phyloP scores from a whole-genome alignment of 1,284 basidiomycete genomes.

The Puccinia hordei region DNA sequence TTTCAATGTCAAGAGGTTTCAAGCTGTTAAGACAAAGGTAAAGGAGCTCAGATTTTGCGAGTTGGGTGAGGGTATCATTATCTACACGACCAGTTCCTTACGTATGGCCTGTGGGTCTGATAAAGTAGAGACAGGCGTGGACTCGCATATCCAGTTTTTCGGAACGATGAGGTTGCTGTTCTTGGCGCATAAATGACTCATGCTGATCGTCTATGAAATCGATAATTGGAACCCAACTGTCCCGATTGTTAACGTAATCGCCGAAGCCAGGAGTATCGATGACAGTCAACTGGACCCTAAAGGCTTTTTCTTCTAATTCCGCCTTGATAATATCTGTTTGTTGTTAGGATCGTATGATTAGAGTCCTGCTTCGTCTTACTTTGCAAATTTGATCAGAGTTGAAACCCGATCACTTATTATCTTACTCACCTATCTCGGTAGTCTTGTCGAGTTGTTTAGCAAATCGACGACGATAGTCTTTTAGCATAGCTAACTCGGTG shows the following conservation, averaged over 20 bases:
- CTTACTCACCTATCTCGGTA: conserved; percentile 69
- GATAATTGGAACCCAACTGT: conserved; percentile 96
- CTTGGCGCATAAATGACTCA: conserved; percentile 98
- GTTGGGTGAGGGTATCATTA: background rate
- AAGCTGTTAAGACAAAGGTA: conserved; percentile 64
- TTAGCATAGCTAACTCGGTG: conserved; percentile 87
- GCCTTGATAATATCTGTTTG: conserved; percentile 64
- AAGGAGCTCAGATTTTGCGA: background rate
- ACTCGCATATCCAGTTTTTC: conserved; percentile 95
- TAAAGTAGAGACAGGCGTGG: conserved; percentile 97
- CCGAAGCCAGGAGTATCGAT: conserved; percentile 99
- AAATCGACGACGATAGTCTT: conserved; percentile 89
- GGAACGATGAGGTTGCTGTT: conserved; percentile 90
- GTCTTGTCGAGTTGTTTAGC: conserved; percentile 98
- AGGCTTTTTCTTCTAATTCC: conserved; percentile 91
- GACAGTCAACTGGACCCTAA: conserved; percentile 98
- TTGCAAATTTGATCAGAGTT: background rate
- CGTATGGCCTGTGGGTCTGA: conserved; percentile 94
- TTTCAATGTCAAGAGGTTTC: conserved; percentile 98
- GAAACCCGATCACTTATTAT: background rate
- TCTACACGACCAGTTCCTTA: conserved; percentile 62
- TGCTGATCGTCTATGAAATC: conserved; percentile 99
- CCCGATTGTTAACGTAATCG: conserved; percentile 99
- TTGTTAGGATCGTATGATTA: background rate
- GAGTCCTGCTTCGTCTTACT: background rate